phyloP scores from a whole-genome alignment of 306 rosid genomes.

The Luffa acutangula region DNA sequence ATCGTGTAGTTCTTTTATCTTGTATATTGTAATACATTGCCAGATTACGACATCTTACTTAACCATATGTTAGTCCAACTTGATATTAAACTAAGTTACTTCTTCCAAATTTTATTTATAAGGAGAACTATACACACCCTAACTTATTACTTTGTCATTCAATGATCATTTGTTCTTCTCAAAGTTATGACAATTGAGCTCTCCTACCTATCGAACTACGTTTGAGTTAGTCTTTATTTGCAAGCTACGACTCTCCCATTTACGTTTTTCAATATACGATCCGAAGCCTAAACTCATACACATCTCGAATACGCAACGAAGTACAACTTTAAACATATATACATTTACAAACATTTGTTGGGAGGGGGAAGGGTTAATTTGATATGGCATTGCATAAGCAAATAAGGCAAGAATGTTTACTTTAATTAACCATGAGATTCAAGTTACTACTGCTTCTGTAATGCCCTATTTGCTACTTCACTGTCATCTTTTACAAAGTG shows the following conservation, averaged over 20 bases:
- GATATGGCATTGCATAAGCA: not conserved
- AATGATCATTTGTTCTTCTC: not conserved
- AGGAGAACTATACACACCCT: too few relatives aligned
- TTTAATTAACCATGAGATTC: not conserved
- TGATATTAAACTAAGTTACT: too few relatives aligned
- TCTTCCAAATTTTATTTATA: too few relatives aligned
- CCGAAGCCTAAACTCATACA: not conserved
- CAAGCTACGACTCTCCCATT: not conserved
- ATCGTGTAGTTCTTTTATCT: too few relatives aligned
- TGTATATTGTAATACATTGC: too few relatives aligned
- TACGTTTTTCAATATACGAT: not conserved
- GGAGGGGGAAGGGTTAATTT: not conserved
- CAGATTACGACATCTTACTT: too few relatives aligned
- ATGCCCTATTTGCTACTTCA: not conserved
- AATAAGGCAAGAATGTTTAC: not conserved
- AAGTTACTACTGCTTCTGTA: not conserved
- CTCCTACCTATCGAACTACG: not conserved
- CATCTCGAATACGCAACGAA: not conserved
- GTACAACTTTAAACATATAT: not conserved
- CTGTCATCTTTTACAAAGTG: constrained; percentile 13
- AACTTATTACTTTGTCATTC: not conserved
- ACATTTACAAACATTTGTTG: not conserved
- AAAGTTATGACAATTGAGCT: not conserved
- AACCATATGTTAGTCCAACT: too few relatives aligned
- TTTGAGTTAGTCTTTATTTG: not conserved